Percentiles rank a stretch among this genome's conserved stretches.
phyloP scores from a whole-genome alignment of 2,329 filamentous ascomycete species.

The Curvularia hawaiiensis region DNA sequence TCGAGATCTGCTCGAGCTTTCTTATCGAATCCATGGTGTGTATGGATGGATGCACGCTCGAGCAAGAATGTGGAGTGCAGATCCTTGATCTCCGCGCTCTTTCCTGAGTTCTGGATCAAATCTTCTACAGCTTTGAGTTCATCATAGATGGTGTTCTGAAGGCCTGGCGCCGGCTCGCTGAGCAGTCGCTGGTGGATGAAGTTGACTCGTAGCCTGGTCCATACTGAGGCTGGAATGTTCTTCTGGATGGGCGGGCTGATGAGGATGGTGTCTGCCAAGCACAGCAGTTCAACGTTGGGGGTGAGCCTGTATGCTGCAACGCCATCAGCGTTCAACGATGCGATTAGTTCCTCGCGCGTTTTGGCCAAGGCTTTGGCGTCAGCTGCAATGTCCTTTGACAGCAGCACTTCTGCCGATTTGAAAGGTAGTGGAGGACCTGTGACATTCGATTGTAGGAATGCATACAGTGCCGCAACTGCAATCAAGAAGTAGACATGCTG shows the following conservation, averaged over 20 bases:
- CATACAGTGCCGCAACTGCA: slow-evolving; percentile 72
- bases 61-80: slow-evolving; percentile 70
- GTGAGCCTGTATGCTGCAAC: slow-evolving; percentile 85
- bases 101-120: slow-evolving; percentile 31
- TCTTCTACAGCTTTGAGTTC: slow-evolving; percentile 63
- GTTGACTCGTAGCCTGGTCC: slow-evolving; percentile 72
- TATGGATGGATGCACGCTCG: slow-evolving; percentile 82
- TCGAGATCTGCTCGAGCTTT: slow-evolving; percentile 75
- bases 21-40: slow-evolving; percentile 80
- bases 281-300: slow-evolving; percentile 82
- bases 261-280: slow-evolving; percentile 69
- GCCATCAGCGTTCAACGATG: slow-evolving; percentile 77
- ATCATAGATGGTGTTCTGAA: slow-evolving; percentile 66
- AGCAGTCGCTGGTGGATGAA: slow-evolving; percentile 74
- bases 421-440: slow-evolving; percentile 81
- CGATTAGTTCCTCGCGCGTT: slow-evolving; percentile 63
- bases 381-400: slow-evolving; percentile 55
- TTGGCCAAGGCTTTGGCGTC: slow-evolving; percentile 44
- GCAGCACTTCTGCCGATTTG: slow-evolving; percentile 54
- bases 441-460: slow-evolving; percentile 85
- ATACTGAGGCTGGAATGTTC: slow-evolving; percentile 56
- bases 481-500: slow-evolving; percentile 57
- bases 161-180: slow-evolving; percentile 63
- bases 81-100: slow-evolving; percentile 30
- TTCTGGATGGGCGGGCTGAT: slow-evolving; percentile 55